Evolutionary conservation across 2,329 filamentous ascomycete species (phyloP).

Genomic region (Aureobasidium sp.): DNA sequence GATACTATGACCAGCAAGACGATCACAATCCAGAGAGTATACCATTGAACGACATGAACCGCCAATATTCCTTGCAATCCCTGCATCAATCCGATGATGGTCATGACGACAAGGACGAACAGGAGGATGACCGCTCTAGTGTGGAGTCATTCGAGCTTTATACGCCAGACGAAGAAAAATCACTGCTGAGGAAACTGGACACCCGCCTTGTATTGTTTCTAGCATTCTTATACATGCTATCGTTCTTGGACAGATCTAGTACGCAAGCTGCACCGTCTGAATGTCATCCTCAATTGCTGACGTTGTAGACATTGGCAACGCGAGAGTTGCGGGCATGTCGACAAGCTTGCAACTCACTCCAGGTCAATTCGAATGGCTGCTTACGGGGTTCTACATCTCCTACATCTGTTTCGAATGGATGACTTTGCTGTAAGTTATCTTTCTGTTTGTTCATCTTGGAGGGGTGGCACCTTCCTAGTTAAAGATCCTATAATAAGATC

Average conservation of each 20-base stretch:
- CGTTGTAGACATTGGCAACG: slow-evolving; percentile 39
- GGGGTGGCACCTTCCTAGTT: background rate
- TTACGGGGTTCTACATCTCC: slow-evolving; percentile 55
- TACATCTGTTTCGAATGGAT: slow-evolving; percentile 60
- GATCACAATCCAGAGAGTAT: background rate
- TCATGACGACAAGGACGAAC: background rate
- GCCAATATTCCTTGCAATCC: background rate
- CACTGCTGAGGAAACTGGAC: slow-evolving; percentile 65
- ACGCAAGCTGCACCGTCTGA: slow-evolving; percentile 18
- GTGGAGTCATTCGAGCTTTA: slow-evolving; percentile 33
- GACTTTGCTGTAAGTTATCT: slow-evolving; percentile 43
- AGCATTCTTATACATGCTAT: slow-evolving; percentile 72
- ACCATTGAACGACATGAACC: background rate
- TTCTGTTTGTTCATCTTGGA: background rate
- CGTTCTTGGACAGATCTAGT: slow-evolving; percentile 82
- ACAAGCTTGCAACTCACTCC: slow-evolving; percentile 46
- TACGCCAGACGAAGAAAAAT: slow-evolving; percentile 60
- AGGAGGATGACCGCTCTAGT: background rate
- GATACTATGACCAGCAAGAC: background rate
- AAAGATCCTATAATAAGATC: background rate
- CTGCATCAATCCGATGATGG: too few relatives aligned
- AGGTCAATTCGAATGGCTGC: slow-evolving; percentile 51
- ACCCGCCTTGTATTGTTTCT: slow-evolving; percentile 70
- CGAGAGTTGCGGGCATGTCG: slow-evolving; percentile 50
- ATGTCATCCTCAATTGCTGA: background rate